Base-by-base conservation (phyloP, 2,329 filamentous ascomycete species). In the Graphilbum ipis-grandicollis region DNA sequence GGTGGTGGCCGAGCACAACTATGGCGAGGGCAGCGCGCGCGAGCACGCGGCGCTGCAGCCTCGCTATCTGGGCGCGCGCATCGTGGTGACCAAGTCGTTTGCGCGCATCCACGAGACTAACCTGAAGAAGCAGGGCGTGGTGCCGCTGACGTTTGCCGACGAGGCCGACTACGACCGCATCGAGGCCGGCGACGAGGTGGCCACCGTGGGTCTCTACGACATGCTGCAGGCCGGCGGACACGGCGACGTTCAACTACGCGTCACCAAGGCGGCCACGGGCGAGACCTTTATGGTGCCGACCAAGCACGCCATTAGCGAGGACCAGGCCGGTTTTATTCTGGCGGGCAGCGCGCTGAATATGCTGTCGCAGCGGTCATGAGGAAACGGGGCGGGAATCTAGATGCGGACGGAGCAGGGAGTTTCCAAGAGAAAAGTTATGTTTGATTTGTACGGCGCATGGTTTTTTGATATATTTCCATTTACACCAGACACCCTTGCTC, bases 1-100 rank as follows among this genome's bases (percentile, higher is more conserved):
- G 39, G 85, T 96, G 12, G 82, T 98, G 21, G 90, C 88, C 15
- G 90, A 98, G 63, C 84, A 93, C 62, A 98, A 98, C 68, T 90
- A 92, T 62, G 82, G 83, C 50, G 83, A 92, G 59, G 83, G 83
- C 44, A 77, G 69, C 49, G 86, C 83, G 39, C 76, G 83, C 63
- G 83, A 92, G 62, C 83, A 92, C 57, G 83, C 83, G 48, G 83
- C 83, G 50, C 69, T 92, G 41, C 80, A 90, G 65, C 83, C 83
- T 47, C 68, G 83, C 52, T 82, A 85, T 63, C 69, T 90, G 42
- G 82, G 82, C 47, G 82, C 81, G 56, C 68, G 85, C 48, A 76
- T 82, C 47, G 80, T 90, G 57, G 82, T 90, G 51, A 77, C 72
- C 54, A 75, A 77, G 58, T 77, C 71, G 43, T 90, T 92, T 58